Base-by-base conservation (phyloP, 257 asterid genomes). In the Jaltomata sinuosa region DNA sequence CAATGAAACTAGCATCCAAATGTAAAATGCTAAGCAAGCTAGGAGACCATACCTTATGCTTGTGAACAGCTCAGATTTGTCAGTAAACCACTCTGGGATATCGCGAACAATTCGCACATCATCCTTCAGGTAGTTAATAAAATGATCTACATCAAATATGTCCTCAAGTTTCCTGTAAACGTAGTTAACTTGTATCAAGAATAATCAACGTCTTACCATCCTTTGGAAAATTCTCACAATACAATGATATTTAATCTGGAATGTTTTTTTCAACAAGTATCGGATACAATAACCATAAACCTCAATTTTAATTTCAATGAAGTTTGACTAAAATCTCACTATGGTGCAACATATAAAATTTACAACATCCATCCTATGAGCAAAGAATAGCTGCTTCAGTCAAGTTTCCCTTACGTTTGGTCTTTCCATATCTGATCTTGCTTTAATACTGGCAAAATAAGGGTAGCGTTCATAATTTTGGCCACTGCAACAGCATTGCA, bases 371-470 rank as follows among this genome's bases (percentile, higher is more conserved):
- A 27, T 4, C 62, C 42, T 76, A 2, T 25, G 57, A 42, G 32
- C 38, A 25, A 53, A 38, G 74, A 81, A 57, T 34, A 52, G 80
- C 15, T 86, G 85, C 32, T 67, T 72, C 65, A 84, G 74, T 47
- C 67, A 89, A 87, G 90, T 76, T 68, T 85, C 83, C 92, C 99
- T 89, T 87, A 95, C 99, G 99, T 94, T 90, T 95, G 99, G 88
- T 97, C 99, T 89, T 97, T 97, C 99, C 99, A 97, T 85, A 97
- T 97, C 94, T 97, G 99, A 85, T 97, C 99, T 92, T 97, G 99
- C 92, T 97, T 97, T 91, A 97, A 84, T 88, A 95, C 99, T 1
- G 99, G 99, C 85, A 97, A 88, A 88, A 97, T 97, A 87, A 97
- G 99, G 76, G 99, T 95, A 27, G 93, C 99, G 85, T 95, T 95